Conservation (phyloP, 305 asterid genomes). For the Solanum hybrid region DNA sequence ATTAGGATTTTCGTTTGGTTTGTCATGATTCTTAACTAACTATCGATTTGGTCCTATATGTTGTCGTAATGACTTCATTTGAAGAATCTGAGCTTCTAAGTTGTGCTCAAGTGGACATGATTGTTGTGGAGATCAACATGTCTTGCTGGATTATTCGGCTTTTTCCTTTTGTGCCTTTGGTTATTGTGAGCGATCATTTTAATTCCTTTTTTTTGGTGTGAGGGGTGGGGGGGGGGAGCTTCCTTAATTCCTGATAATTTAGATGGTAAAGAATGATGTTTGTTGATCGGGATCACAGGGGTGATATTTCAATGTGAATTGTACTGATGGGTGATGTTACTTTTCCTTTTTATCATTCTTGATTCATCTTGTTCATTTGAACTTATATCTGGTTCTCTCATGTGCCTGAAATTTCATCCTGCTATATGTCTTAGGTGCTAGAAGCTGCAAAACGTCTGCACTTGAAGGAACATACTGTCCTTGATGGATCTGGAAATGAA, state of each 20-base stretch:
- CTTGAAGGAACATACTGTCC: conserved; percentile 76
- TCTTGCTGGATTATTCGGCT: background rate
- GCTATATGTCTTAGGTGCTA: conserved; percentile 42
- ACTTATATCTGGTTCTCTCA: background rate
- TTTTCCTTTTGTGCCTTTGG: background rate
- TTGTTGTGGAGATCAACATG: background rate
- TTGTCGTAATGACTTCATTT: background rate
- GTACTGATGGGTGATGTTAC: background rate
- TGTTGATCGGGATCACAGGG: background rate
- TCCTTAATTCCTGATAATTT: background rate
- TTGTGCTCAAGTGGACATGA: background rate
- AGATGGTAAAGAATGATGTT: background rate
- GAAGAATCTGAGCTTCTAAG: background rate
- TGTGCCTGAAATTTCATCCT: background rate
- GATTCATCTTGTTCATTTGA: background rate
- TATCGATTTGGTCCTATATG: background rate
- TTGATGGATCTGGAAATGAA: conserved; percentile 71
- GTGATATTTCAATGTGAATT: background rate
- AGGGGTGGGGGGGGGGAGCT: background rate
- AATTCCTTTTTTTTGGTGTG: no score
- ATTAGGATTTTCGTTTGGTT: background rate
- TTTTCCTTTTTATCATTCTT: background rate
- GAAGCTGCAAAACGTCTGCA: conserved; percentile 87
- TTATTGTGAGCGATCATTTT: background rate
- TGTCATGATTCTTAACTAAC: background rate